Conservation (phyloP, 768 basidiomycete genomes). For the Pulveroboletus ravenelii region DNA sequence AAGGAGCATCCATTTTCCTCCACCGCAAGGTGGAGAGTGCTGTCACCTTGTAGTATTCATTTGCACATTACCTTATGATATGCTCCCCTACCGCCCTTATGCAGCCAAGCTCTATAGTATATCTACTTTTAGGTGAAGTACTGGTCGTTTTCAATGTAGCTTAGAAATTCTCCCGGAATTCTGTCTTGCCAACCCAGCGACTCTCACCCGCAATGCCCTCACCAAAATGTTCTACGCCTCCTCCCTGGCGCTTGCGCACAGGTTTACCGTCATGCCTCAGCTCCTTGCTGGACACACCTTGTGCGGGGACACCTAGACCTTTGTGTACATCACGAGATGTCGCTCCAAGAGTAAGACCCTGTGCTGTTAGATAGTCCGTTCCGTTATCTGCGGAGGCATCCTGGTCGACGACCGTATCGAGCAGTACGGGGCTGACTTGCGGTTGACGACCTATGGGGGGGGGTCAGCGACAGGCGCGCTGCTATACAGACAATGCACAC, state of each 20-base stretch:
- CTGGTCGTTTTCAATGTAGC: neutral
- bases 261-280: conserved; percentile 31
- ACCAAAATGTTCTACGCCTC: conserved; percentile 19
- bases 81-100: neutral
- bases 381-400: conserved; percentile 25
- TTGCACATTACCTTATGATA: conserved; percentile 2
- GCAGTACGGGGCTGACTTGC: conserved; percentile 15
- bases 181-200: conserved; percentile 4
- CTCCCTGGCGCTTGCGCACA: conserved; percentile 25
- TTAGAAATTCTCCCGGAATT: conserved; percentile 1
- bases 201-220: neutral
- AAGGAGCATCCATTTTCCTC: neutral
- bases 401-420: conserved; percentile 30
- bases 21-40: neutral
- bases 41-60: neutral
- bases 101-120: neutral
- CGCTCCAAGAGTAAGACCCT: conserved; percentile 28
- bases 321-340: conserved; percentile 32
- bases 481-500: neutral
- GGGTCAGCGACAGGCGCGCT: neutral
- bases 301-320: conserved; percentile 28
- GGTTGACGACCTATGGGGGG: conserved; percentile 11
- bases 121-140: neutral
- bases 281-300: conserved; percentile 34
- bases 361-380: neutral